A percentile compares a stretch with the other conserved stretches of the same genome.
Conservation (phyloP, 2,329 filamentous ascomycete genomes). For the Pseudogymnoascus sp. region DNA sequence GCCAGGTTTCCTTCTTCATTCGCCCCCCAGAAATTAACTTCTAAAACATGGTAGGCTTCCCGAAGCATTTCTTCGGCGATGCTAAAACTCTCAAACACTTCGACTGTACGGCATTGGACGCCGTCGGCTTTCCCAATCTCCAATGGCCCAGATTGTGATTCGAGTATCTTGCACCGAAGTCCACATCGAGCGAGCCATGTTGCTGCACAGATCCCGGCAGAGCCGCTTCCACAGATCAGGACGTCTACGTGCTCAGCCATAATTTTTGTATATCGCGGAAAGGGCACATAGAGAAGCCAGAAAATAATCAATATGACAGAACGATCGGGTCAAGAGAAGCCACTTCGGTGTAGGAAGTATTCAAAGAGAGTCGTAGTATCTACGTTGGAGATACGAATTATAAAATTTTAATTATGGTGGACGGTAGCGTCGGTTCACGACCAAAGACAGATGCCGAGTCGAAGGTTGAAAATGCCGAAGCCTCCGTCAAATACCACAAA, state of each 20-base stretch:
- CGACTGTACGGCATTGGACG: slow-evolving; percentile 53
- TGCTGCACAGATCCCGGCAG: slow-evolving; percentile 54
- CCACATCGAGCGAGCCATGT: slow-evolving; percentile 53
- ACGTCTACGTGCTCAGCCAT: slow-evolving; percentile 39
- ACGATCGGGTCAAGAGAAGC: background rate
- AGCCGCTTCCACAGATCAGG: slow-evolving; percentile 54
- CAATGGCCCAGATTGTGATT: slow-evolving; percentile 48
- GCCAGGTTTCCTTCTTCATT: background rate
- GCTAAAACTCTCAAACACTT: slow-evolving; percentile 54
- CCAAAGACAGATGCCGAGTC: background rate
- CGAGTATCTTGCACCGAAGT: slow-evolving; percentile 51
- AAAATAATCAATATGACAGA: background rate
- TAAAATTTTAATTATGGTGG: background rate
- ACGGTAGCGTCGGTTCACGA: too few species aligned
- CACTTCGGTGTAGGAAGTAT: background rate
- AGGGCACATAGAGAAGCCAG: background rate
- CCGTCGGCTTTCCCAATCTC: slow-evolving; percentile 56
- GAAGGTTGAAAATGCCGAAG: background rate
- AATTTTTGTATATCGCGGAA: background rate
- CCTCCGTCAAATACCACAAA: background rate
- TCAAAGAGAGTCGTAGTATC: background rate
- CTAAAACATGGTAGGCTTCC: slow-evolving; percentile 49
- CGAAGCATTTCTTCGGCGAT: slow-evolving; percentile 45
- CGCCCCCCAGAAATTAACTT: slow-evolving; percentile 46
- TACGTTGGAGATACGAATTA: background rate